Base-by-base conservation (phyloP, 2,329 filamentous ascomycete genomes). In the Sporothrix mexicana region DNA sequence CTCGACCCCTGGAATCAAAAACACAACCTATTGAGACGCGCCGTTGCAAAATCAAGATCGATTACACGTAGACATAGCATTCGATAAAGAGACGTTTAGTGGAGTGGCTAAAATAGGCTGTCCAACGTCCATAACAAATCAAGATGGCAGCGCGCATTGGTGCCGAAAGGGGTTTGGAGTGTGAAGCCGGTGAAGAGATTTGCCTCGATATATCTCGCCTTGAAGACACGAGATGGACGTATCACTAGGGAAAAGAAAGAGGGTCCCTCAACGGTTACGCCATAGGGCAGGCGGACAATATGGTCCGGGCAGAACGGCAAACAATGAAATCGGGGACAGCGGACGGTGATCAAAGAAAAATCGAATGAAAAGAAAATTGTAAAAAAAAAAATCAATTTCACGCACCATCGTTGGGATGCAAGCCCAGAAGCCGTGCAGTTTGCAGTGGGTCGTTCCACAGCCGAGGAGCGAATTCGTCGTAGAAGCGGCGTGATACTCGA, bases 401-500 rank as follows among this genome's bases (percentile, higher is more conserved):
- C 77, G 73, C 73, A 76, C 78, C 76, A 15, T 76, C 79, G 75
- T 82, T 82, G 13, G 83, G 82, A 72, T 84, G 81, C 30, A 86
- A 77, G 6, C 83, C 83, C 9, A 83, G 78, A 1, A 74, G 77
- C 74, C 82, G 80, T 30, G 81, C 80, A 1, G 81, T 78, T 20
- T 79, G 76, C 20, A 88, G 77, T 12, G 87, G 82, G 76, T 88
- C 84, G 74, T 81, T 80, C 88, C 87, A 90, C 20, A 89, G 79
- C 4, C 81, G 83, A 23, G 86, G 85, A 4, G 84, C 84, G 76
- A 90, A 89, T 23, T 83, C 78, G 57, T 76, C 72, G 80, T 85
- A 83, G 76, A 87, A 88, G 10, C 80, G 82, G 55, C 76, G 79
- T 66, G 81, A 84, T 10, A 89, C 87, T 51, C 83, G 82, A 76